Base-by-base conservation (phyloP, 192 early-diverging fungal species). In the Lunasporangiospora selenospora region DNA sequence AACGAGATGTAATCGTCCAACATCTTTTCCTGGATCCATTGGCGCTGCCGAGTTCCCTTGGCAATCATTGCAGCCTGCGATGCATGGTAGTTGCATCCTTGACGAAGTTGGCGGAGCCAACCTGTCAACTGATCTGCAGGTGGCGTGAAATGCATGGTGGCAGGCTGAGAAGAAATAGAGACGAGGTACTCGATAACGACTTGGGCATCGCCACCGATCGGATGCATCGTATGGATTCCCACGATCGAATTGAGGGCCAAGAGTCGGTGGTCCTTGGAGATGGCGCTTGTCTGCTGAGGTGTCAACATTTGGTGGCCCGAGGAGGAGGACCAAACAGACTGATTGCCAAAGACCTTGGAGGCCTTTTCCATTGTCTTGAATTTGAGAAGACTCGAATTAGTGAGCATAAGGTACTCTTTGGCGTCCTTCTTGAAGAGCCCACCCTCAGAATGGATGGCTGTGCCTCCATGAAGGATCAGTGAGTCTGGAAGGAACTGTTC, bases 301-400 rank as follows among this genome's bases (percentile, higher is more conserved):
- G 67, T 71, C 12, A 71, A 13, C n/a, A 71, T 54, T 53, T 71
- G 67, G 39, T 71, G 67, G 16, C 67, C 67, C 12, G 67, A 71
- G 16, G 67, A 39, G 1, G 67, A 71, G 0, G 67, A 61, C 67
- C 67, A 71, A 3, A 71, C 59, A 10, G 67, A 71, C 47, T 71
- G 67, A 34, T 71, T 71, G n/a, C 67, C 67, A 62, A 71, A 71
- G 29, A 71, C 59, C 34, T 71, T 71, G 38, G 67, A 26, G 8
- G 67, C 67, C 43, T 71, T 71, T 19, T 71, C 67, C 67, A 71
- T 71, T 16, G 67, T 44, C 30, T 71, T 71, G 59, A 62, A 71
- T 21, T 71, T 71, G 52, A 71, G 67, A 31, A 71, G 37, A 24
- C 53, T 62, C 0, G 67, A 62, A 47, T 71, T 71, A 13, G 67